A percentile compares a stretch with the other conserved stretches of the same genome.
phyloP scores from a whole-genome alignment of 2,329 filamentous ascomycete species.

The Fusarium sp. region DNA sequence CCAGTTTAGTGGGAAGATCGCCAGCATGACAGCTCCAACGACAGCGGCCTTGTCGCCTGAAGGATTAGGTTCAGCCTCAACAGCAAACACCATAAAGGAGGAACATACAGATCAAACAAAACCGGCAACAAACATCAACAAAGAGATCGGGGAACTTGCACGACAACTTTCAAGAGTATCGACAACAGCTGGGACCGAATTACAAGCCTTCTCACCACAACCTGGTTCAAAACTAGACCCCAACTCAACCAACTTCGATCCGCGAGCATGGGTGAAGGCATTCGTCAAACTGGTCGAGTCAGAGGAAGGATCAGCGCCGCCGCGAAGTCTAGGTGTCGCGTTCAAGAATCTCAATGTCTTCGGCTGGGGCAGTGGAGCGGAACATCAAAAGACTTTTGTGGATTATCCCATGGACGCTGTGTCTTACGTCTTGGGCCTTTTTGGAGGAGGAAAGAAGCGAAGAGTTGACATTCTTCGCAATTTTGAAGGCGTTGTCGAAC shows the following conservation, averaged over 20 bases:
- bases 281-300: slow-evolving; percentile 46
- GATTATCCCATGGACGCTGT: slow-evolving; percentile 42
- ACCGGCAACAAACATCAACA: background rate
- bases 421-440: slow-evolving; percentile 3
- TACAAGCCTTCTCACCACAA: slow-evolving; percentile 38
- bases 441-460: slow-evolving; percentile 11
- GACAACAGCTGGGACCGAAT: slow-evolving; percentile 25
- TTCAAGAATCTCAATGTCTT: slow-evolving; percentile 46
- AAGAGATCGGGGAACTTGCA: slow-evolving; percentile 31
- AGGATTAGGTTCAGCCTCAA: slow-evolving; percentile 15
- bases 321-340: slow-evolving; percentile 46
- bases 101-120: background rate
- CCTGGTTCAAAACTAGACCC: slow-evolving; percentile 44
- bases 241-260: slow-evolving; percentile 45
- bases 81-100: slow-evolving; percentile 7
- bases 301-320: slow-evolving; percentile 40
- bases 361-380: slow-evolving; percentile 44
- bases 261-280: slow-evolving; percentile 46
- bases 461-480: slow-evolving; percentile 46
- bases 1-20: background rate
- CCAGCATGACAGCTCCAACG: background rate
- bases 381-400: slow-evolving; percentile 44
- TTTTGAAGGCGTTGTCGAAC: slow-evolving; percentile 49
- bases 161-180: slow-evolving; percentile 29
- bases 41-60: background rate